Conservation (phyloP, 2,329 filamentous ascomycete species). For the Fusarium neocosmosporiellum region DNA sequence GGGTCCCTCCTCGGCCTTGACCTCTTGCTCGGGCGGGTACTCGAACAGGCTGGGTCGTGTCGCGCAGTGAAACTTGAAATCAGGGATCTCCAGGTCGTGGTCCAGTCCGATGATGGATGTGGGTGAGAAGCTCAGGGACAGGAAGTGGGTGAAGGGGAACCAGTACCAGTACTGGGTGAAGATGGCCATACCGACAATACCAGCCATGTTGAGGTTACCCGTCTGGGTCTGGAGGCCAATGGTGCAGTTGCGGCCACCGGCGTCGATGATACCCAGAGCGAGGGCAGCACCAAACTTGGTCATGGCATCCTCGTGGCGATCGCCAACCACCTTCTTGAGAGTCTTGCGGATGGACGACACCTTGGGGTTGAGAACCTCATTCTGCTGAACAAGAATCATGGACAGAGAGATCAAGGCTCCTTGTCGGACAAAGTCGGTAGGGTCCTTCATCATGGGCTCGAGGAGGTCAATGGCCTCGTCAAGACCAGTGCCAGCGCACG, state of each 20-base stretch:
- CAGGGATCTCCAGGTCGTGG: slow-evolving; percentile 90
- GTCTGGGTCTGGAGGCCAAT: slow-evolving; percentile 98
- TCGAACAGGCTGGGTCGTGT: slow-evolving; percentile 96
- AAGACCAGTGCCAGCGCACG: slow-evolving; percentile 93
- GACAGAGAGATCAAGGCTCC: slow-evolving; percentile 92
- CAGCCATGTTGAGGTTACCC: slow-evolving; percentile 98
- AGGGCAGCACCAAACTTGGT: slow-evolving; percentile 97
- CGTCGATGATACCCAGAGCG: slow-evolving; percentile 96
- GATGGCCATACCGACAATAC: slow-evolving; percentile 96
- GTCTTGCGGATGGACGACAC: slow-evolving; percentile 91
- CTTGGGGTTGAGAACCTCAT: slow-evolving; percentile 98
- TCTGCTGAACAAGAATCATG: slow-evolving; percentile 99
- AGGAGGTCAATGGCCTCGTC: slow-evolving; percentile 96
- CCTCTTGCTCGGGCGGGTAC: slow-evolving; percentile 95
- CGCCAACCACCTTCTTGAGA: slow-evolving; percentile 91
- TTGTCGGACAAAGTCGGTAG: slow-evolving; percentile 97
- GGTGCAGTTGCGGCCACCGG: slow-evolving; percentile 97
- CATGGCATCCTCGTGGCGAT: slow-evolving; percentile 98
- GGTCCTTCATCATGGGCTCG: slow-evolving; percentile 99
- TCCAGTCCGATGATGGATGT: slow-evolving; percentile 96
- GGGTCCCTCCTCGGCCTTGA: slow-evolving; percentile 92
- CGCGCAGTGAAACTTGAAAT: slow-evolving; percentile 95
- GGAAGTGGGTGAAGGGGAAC: slow-evolving; percentile 98
- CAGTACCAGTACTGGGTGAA: slow-evolving; percentile 99
- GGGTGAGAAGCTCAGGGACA: slow-evolving; percentile 95